These are phyloP conservation scores for Arthrocladium fulminans DNA, from an alignment of 2,329 filamentous ascomycete species.

Conservation along the genomic window DNA sequence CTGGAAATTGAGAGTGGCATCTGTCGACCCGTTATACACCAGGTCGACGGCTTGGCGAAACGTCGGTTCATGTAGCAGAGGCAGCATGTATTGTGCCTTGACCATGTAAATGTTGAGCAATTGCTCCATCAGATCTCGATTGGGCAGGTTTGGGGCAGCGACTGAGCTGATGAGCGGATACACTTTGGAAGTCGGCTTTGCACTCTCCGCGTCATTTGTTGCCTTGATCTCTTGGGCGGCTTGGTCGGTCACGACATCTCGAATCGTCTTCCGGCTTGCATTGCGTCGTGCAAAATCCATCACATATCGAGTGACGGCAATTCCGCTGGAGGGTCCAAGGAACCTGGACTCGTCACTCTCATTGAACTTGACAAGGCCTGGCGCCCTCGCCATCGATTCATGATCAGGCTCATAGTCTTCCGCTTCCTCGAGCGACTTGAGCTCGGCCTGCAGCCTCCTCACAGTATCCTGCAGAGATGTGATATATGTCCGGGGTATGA, in stretches of 20 bases:
- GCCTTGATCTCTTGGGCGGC: slow-evolving; percentile 58
- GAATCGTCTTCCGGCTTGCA: slow-evolving; percentile 81
- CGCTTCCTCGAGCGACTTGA: slow-evolving; percentile 69
- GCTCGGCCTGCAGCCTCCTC: slow-evolving; percentile 68
- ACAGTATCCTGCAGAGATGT: slow-evolving; percentile 84
- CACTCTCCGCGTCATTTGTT: slow-evolving; percentile 56
- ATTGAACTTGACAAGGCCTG: slow-evolving; percentile 73
- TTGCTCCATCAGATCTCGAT: slow-evolving; percentile 62
- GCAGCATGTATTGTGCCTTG: slow-evolving; percentile 83
- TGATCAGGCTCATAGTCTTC: slow-evolving; percentile 62
- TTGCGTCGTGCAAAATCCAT: slow-evolving; percentile 96
- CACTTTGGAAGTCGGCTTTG: slow-evolving; percentile 63
- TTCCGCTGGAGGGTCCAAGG: slow-evolving; percentile 86
- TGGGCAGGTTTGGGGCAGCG: slow-evolving; percentile 67
- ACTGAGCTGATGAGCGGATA: slow-evolving; percentile 85
- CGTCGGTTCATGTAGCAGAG: slow-evolving; percentile 73
- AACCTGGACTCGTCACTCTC: slow-evolving; percentile 85
- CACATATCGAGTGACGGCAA: slow-evolving; percentile 85
- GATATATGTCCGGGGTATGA: slow-evolving; percentile 85
- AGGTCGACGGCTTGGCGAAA: slow-evolving; percentile 69
- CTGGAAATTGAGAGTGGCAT: slow-evolving; percentile 80
- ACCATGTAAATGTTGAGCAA: slow-evolving; percentile 78
- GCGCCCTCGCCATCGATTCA: slow-evolving; percentile 79
- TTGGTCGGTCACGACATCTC: slow-evolving; percentile 77
- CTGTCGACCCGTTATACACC: slow-evolving; percentile 65